Evolutionary conservation across 352 stramenopile genomes (phyloP), one percentile per base, ranked within the genome.

Genomic region (Thalassiosira livingstoniorum): DNA sequence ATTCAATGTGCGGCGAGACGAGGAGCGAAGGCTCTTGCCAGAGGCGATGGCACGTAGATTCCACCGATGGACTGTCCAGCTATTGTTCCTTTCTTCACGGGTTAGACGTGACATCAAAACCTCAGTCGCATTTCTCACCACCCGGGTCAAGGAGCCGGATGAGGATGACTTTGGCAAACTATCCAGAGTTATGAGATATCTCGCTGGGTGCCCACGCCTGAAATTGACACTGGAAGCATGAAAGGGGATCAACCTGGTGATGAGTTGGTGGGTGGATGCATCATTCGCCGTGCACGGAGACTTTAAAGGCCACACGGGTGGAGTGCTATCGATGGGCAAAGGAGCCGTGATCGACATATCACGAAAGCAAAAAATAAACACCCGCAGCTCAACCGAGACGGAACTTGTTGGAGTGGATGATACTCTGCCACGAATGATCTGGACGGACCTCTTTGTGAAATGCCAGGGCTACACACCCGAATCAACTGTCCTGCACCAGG

Each of bases 111-210:
- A 73, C 61, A 61, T 73, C 37, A 35, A 62, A 23, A 2, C 37
- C 27, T 45, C 39, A 4, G 37, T 73, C 29, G 64, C 64, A 35
- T 73, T 73, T 34, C 64, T 73, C 23, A 73, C 37, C 2, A 73
- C 64, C 23, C 31, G 34, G 34, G 64, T 73, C 2, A 73, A 29
- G 23, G 7, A 62, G 25, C 64, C 64, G 1, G n/a, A 70, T 34
- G 42, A 70, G 18, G 62, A 70, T 70, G 62, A 70, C 62, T 64
- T 7, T 7, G 18, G 42, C 7, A 7, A 51, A 18, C 18, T 18
- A 51, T 18, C 7, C 7, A 18, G 7, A 64, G 21, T 35, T 7
- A n/a, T 64, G 5, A 2, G 21, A 15, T 64, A 64, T 15, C 4
- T 64, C 29, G 2, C 29, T 35, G 5, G 29, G 13, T 51, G 18